phyloP scores from a whole-genome alignment of 169 alveolate genomes.

The Plasmodium reichenowi region DNA sequence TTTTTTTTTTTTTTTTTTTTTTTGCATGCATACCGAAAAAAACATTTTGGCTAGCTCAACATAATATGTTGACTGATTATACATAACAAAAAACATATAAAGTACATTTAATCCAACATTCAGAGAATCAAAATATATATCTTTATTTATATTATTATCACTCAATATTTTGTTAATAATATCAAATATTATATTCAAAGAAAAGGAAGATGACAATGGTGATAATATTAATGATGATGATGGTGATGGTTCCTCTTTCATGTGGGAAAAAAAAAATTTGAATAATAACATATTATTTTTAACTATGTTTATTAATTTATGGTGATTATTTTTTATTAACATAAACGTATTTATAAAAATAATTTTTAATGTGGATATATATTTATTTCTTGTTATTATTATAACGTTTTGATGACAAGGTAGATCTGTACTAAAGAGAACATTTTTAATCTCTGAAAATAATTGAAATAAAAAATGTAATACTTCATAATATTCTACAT shows the following conservation, averaged over 20 bases:
- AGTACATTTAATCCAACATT: not conserved
- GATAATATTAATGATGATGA: too few relatives aligned
- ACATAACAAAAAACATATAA: not conserved
- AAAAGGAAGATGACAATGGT: not conserved
- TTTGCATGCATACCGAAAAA: not conserved
- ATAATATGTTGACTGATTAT: not conserved
- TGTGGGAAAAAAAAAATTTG: not conserved
- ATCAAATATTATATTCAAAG: not conserved
- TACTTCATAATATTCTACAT: not conserved
- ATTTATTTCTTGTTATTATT: not conserved
- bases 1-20: constrained; percentile 3
- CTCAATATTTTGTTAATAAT: not conserved
- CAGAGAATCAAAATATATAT: not conserved
- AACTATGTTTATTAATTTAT: constrained; percentile 4
- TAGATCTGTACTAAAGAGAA: too few relatives aligned
- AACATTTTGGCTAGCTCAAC: not conserved
- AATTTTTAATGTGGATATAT: not conserved
- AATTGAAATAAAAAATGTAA: constrained; percentile 2
- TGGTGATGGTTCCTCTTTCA: not conserved
- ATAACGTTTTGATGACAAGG: too few relatives aligned
- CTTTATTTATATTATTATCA: not conserved
- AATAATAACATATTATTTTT: constrained; percentile 3
- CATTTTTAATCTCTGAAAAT: constrained; percentile 1
- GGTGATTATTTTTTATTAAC: not conserved
- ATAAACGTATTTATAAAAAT: not conserved